These are phyloP conservation scores for Trypanosoma mega DNA, from an alignment of 208 protist species.

Conservation along the genomic window DNA sequence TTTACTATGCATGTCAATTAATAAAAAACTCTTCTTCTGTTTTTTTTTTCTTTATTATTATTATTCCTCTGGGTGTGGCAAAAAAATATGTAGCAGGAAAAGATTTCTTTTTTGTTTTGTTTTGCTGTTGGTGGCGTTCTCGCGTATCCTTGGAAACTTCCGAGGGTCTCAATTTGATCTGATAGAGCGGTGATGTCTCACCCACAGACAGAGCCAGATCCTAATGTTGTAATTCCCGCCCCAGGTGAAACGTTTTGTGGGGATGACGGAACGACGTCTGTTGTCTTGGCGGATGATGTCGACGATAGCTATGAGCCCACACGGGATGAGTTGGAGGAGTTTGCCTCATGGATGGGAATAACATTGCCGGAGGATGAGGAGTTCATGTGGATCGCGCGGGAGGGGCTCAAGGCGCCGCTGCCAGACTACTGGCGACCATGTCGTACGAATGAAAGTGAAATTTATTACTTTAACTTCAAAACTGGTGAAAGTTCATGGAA, in stretches of 20 bases:
- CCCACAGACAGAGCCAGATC: slow-evolving; percentile 1
- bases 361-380: slow-evolving; percentile 85
- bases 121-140: neutral
- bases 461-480: slow-evolving; percentile 97
- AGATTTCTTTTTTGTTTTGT: slow-evolving; percentile 29
- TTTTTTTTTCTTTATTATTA: too few species aligned
- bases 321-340: slow-evolving; percentile 89
- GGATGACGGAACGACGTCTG: slow-evolving; percentile 82
- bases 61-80: too few species aligned
- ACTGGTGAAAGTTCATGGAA: slow-evolving; percentile 95
- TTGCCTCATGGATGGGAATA: slow-evolving; percentile 93
- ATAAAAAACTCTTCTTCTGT: too few species aligned
- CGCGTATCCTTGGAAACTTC: neutral
- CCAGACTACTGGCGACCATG: slow-evolving; percentile 94
- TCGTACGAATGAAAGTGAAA: slow-evolving; percentile 84
- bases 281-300: slow-evolving; percentile 86
- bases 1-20: too few species aligned
- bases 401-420: slow-evolving; percentile 93
- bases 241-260: slow-evolving; percentile 74
- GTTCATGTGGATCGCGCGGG: slow-evolving; percentile 90
- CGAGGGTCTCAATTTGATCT: too few species aligned
- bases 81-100: too few species aligned
- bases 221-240: slow-evolving; percentile 39
- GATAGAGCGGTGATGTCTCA: slow-evolving; percentile 7
- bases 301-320: slow-evolving; percentile 91